A percentile compares a stretch with the other conserved stretches of the same genome.
Evolutionary conservation across 164 flowering plant genomes (phyloP).

Genomic region (Pachysandra terminalis): DNA sequence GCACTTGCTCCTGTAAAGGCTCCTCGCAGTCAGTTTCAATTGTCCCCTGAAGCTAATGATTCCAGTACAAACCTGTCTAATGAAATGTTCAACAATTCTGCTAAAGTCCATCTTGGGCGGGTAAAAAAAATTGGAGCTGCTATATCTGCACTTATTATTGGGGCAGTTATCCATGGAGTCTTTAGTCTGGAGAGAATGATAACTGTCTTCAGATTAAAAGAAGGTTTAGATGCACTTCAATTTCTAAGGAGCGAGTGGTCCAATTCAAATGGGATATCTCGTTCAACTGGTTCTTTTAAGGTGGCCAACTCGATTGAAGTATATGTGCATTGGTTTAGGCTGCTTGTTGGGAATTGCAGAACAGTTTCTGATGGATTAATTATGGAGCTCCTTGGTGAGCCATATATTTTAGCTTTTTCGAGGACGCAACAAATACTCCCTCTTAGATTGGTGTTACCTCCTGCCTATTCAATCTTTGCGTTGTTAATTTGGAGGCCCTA

Average conservation of each 20-base stretch:
- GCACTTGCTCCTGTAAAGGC: slow-evolving; percentile 65
- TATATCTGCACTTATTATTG: slow-evolving; percentile 83
- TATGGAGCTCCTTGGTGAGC: slow-evolving; percentile 82
- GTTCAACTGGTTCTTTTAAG: slow-evolving; percentile 55
- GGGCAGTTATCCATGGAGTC: slow-evolving; percentile 78
- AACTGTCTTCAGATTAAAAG: slow-evolving; percentile 72
- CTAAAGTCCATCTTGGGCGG: slow-evolving; percentile 46
- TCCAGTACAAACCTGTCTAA: slow-evolving; percentile 43
- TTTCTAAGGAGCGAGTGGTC: slow-evolving; percentile 58
- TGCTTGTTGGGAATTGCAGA: slow-evolving; percentile 88
- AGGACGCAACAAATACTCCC: slow-evolving; percentile 94
- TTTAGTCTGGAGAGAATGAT: slow-evolving; percentile 87
- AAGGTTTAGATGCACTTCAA: slow-evolving; percentile 77
- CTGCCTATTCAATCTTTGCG: slow-evolving; percentile 87
- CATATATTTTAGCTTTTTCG: slow-evolving; percentile 70
- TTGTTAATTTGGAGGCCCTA: slow-evolving; percentile 80
- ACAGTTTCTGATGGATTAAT: slow-evolving; percentile 79
- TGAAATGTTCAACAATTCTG: slow-evolving; percentile 45
- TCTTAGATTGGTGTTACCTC: slow-evolving; percentile 70
- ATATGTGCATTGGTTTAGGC: slow-evolving; percentile 86
- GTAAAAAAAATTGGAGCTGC: slow-evolving; percentile 67
- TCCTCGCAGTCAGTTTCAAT: slow-evolving; percentile 67
- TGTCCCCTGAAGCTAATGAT: slow-evolving; percentile 74
- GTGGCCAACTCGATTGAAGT: slow-evolving; percentile 67
- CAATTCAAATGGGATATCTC: slow-evolving; percentile 77